These are phyloP conservation scores for Thozetella sp. DNA, from an alignment of 495 filamentous ascomycete species.

Conservation along the genomic window DNA sequence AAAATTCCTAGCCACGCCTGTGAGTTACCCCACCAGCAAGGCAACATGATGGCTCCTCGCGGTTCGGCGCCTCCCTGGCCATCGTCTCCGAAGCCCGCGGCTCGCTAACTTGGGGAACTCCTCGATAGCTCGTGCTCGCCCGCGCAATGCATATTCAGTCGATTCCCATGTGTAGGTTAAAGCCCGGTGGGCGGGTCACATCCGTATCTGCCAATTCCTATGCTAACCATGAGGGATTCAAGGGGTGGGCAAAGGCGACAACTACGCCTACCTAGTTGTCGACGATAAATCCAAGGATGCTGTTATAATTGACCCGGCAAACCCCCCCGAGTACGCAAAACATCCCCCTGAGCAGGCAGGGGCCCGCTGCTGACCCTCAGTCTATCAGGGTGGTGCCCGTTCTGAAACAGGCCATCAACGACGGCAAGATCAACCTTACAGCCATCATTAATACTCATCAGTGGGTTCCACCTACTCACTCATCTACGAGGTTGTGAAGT, in stretches of 20 bases:
- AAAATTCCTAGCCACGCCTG: slow-evolving; percentile 23
- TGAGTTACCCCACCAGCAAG: no score
- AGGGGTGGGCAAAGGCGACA: slow-evolving; percentile 91
- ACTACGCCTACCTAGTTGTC: slow-evolving; percentile 94
- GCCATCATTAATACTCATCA: slow-evolving; percentile 97
- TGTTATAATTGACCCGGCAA: slow-evolving; percentile 94
- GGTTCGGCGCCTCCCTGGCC: no score
- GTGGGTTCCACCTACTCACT: slow-evolving; percentile 49
- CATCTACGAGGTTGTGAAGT: not conserved
- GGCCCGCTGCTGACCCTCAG: slow-evolving; percentile 1
- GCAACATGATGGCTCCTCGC: no score
- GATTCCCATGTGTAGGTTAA: slow-evolving; percentile 93
- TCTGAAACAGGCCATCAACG: slow-evolving; percentile 69
- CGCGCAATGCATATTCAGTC: slow-evolving; percentile 91
- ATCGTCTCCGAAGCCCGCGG: slow-evolving; percentile 10
- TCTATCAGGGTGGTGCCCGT: slow-evolving; percentile 73
- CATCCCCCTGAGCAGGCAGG: slow-evolving; percentile 2
- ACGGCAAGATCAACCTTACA: slow-evolving; percentile 76
- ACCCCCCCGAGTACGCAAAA: slow-evolving; percentile 79
- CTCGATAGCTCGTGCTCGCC: slow-evolving; percentile 25
- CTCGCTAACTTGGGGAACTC: not conserved
- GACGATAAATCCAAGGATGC: slow-evolving; percentile 87
- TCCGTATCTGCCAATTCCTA: not conserved
- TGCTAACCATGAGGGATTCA: not conserved
- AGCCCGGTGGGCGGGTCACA: not conserved